These are phyloP conservation scores for Fusarium redolens DNA, from an alignment of 2,329 filamentous ascomycete species.

Conservation along the genomic window DNA sequence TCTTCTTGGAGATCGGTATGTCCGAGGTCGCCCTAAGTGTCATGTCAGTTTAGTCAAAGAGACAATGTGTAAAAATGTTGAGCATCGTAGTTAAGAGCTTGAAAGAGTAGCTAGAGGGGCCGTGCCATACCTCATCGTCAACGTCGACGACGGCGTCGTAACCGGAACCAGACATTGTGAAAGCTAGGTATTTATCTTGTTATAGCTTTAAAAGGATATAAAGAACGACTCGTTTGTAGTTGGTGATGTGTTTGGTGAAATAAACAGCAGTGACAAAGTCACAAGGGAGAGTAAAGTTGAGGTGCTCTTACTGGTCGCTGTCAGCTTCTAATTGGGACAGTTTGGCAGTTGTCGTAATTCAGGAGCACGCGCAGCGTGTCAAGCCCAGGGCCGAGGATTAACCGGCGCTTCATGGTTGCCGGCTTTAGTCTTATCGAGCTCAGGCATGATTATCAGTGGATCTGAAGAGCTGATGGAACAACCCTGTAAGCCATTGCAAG, in stretches of 20 bases:
- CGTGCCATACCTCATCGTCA: conserved; percentile 81
- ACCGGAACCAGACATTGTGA: conserved; percentile 80
- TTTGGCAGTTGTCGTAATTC: conserved; percentile 50
- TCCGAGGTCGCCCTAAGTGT: conserved; percentile 86
- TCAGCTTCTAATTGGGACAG: conserved; percentile 44
- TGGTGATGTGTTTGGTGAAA: background rate
- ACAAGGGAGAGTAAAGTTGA: conserved; percentile 27
- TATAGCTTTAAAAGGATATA: background rate
- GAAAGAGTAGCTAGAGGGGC: conserved; percentile 17
- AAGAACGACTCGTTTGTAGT: background rate
- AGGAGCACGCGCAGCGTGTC: conserved; percentile 43
- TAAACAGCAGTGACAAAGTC: conserved; percentile 3
- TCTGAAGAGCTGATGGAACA: conserved; percentile 11
- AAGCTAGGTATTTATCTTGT: background rate
- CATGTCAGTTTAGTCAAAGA: conserved; percentile 20
- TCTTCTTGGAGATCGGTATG: conserved; percentile 99
- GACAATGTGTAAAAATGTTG: background rate
- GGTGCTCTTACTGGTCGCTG: conserved; percentile 24
- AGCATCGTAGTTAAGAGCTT: conserved; percentile 9
- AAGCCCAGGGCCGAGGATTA: conserved; percentile 36
- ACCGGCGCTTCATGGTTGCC: conserved; percentile 26
- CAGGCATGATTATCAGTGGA: conserved; percentile 25
- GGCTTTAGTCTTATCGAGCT: conserved; percentile 1
- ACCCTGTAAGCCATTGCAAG: background rate
- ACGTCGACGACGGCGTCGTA: conserved; percentile 99